These are phyloP conservation scores for Akebia trifoliata DNA, from an alignment of 164 flowering plant genomes.

Conservation along the genomic window DNA sequence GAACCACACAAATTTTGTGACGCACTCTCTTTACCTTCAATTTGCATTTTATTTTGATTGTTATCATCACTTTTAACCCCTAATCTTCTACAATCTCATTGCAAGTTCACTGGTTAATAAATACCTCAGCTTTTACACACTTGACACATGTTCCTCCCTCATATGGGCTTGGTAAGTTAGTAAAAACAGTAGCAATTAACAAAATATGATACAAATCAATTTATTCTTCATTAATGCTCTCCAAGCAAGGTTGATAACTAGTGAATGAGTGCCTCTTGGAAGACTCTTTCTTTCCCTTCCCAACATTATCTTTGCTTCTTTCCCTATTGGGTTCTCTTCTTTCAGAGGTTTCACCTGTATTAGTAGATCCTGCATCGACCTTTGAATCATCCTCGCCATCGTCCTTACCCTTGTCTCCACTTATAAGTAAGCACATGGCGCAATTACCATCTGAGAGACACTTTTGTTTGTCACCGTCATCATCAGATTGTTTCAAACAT, in stretches of 20 bases:
- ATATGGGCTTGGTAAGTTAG: background rate
- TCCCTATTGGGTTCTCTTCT: slow-evolving; percentile 9
- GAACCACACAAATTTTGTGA: too few species aligned
- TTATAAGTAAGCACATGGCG: slow-evolving; percentile 18
- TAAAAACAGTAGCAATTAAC: background rate
- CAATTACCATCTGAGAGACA: slow-evolving; percentile 16
- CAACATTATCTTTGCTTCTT: background rate
- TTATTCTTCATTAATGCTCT: slow-evolving; percentile 34
- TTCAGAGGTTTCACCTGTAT: slow-evolving; percentile 16
- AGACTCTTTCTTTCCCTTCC: slow-evolving; percentile 12
- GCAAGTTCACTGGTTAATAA: background rate
- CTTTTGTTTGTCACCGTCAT: slow-evolving; percentile 11
- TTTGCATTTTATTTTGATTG: too few species aligned
- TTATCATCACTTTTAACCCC: background rate
- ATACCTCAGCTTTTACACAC: background rate
- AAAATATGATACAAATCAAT: background rate
- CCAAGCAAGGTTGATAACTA: slow-evolving; percentile 43
- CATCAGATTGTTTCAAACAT: slow-evolving; percentile 10
- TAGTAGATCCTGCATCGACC: background rate
- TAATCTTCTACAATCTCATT: too few species aligned
- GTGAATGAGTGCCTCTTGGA: slow-evolving; percentile 16
- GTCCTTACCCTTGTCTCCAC: background rate
- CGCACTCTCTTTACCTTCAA: too few species aligned
- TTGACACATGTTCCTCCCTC: background rate
- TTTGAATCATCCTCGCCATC: background rate